Evolutionary conservation across 73 alveolate genomes (phyloP), one percentile per base, ranked within the genome.

Genomic region (Paramecium sonneborni): DNA sequence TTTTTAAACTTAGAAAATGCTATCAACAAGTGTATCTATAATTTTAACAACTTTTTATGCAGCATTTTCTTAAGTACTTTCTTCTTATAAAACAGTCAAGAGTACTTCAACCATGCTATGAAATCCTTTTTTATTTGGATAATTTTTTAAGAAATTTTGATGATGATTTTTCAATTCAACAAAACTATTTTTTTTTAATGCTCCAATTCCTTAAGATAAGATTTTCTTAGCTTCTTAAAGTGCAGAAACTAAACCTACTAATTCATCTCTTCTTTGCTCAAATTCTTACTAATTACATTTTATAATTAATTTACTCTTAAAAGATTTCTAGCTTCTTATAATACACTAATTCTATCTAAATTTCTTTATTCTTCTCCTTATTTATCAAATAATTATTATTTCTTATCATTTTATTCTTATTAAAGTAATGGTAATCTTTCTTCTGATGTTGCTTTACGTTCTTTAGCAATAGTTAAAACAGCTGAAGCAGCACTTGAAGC

Each of bases 281-380:
- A 30, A 74, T 35, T 52, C 68, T 52, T 15, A 9, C 68, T 52
- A 52, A 52, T 18, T 0, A n/a, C 1, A 18, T 52, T 52, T 52
- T 52, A 52, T 52, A 52, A 52, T 52, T 52, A 52, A 18, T 57
- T 43, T 35, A 32, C 57, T 74, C 87, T 74, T 32, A 15, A 32
- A 35, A 35, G 30, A 35, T 35, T 43, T 74, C 87, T 74, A 9
- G 21, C 32, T 28, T 74, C 34, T 74, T 32, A 21, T 38, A 74
- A 74, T 35, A 32, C 37, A n/a, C 21, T 18, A 3, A 74, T 74
- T 74, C 87, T 74, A 74, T 74, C 87, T n/a, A 74, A 74, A 18
- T 74, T 74, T 35, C 87, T 74, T 37, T 74, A 74, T 14, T 74
- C 87, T 37, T 74, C 87, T 74, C 87, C 87, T 74, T 35, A 32